Evolutionary conservation across 352 stramenopile species (phyloP), one percentile per base, ranked within the genome.

Genomic region (Globisporangium apiculatum): DNA sequence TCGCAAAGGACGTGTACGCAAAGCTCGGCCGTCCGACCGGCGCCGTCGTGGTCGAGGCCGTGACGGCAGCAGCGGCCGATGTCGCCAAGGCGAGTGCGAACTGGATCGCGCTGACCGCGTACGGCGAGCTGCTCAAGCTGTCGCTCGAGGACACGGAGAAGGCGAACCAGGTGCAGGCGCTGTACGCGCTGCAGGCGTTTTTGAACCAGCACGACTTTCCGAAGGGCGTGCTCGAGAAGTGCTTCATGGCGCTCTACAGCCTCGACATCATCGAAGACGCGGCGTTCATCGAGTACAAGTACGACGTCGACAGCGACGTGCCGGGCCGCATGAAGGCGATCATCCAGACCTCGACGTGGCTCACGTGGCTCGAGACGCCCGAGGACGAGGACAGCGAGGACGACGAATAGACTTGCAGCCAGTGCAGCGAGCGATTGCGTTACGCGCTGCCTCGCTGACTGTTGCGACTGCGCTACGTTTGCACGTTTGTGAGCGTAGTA

Each of bases 271-370:
- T 92, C 50, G 77, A 88, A 49, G 82, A 92, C 50, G 66, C 75
- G 36, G 82, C 77, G 17, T 92, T 92, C 67, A 82, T 92, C 43
- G 82, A 92, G 66, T 90, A 92, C 80, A 92, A 92, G 72, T 90
- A 89, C 73, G 77, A 92, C 66, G 74, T 87, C 49, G 82, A 92
- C 52, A 75, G 68, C 66, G 76, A 86, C 36, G 72, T 71, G 2
- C 77, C 82, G 9, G 82, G 82, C 43, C 81, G 79, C 50, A 92
- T 92, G 79, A 87, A 89, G 74, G 82, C 82, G 57, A 87, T 90
- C 64, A 78, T 92, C 53, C 76, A 92, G 72, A 87, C 76, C 14
- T 87, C 78, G 36, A 78, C 75, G 52, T 92, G 82, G 82, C 70
- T 90, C 66, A 89, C 71, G 67, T 92, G 82, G 82, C 72, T 92